Conservation (phyloP, 202 grass and related monocot species). For the Elaeis oleifera region DNA sequence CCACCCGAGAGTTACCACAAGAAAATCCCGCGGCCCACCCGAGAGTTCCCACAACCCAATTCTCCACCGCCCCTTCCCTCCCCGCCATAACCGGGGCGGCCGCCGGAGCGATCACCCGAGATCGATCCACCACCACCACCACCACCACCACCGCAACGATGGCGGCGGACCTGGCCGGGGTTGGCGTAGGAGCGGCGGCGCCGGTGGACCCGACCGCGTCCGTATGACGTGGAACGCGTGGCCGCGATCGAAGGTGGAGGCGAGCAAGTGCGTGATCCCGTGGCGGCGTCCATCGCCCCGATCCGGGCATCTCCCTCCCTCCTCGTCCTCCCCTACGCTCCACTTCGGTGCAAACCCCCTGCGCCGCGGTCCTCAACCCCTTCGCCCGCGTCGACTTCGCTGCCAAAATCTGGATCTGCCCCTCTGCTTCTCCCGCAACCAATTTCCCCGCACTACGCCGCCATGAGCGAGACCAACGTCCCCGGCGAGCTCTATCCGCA, state of each 20-base stretch:
- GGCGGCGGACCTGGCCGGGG: conserved; percentile 49
- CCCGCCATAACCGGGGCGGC: too few relatives aligned
- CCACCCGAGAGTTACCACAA: too few relatives aligned
- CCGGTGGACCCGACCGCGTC: conserved; percentile 58
- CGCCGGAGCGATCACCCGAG: neutral
- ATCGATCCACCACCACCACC: neutral
- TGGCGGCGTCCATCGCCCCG: conserved; percentile 63
- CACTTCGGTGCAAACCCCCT: conserved; percentile 18
- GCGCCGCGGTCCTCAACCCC: conserved; percentile 15
- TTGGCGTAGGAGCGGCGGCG: conserved; percentile 8
- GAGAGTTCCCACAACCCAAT: too few relatives aligned
- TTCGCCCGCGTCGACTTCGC: conserved; percentile 15
- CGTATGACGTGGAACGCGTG: conserved; percentile 82
- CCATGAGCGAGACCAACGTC: conserved; percentile 74
- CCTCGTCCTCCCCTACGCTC: conserved; percentile 8
- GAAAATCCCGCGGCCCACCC: too few relatives aligned
- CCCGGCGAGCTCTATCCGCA: conserved; percentile 81
- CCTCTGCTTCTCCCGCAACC: conserved; percentile 52
- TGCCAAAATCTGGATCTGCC: conserved; percentile 22
- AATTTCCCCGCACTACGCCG: conserved; percentile 90
- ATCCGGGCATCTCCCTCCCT: conserved; percentile 15
- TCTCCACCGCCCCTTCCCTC: too few relatives aligned
- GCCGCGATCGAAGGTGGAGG: conserved; percentile 91
- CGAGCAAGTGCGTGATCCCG: conserved; percentile 88
- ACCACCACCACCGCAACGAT: conserved; percentile 33